Percentiles rank a stretch among this genome's conserved stretches.
These are phyloP conservation scores for Colletotrichum viniferum DNA, from an alignment of 2,329 filamentous ascomycete species.

Conservation along the genomic window DNA sequence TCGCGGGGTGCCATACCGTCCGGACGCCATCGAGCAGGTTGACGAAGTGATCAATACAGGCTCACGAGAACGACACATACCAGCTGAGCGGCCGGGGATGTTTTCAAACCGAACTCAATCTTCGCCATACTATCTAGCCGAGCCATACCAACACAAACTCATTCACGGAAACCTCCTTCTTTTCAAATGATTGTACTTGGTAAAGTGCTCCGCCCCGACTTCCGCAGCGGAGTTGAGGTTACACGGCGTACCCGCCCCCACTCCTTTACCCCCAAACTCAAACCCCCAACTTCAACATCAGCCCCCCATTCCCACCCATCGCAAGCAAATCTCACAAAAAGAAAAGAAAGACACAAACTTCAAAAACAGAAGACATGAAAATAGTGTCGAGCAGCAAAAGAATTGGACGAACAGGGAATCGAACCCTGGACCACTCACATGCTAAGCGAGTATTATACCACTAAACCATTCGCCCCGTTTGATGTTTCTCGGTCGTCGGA, in stretches of 20 bases:
- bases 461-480: background rate
- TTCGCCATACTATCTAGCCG: rapidly evolving
- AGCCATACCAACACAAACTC: rapidly evolving
- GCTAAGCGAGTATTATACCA: conserved; percentile 3
- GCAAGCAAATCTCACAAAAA: background rate
- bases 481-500: no score
- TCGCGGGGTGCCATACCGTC: background rate
- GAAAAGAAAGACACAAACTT: rapidly evolving
- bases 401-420: background rate
- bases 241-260: background rate
- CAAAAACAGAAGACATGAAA: background rate
- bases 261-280: background rate
- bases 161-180: rapidly evolving
- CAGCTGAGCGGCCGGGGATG: no score
- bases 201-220: background rate
- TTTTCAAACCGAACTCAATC: no score
- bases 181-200: background rate
- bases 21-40: background rate
- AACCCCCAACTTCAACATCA: background rate
- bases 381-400: background rate
- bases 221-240: background rate
- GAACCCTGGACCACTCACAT: background rate
- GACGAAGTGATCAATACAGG: background rate
- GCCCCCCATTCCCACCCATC: background rate
- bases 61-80: background rate